Base-by-base conservation (phyloP, 257 asterid genomes). In the Ocimum tenuiflorum region DNA sequence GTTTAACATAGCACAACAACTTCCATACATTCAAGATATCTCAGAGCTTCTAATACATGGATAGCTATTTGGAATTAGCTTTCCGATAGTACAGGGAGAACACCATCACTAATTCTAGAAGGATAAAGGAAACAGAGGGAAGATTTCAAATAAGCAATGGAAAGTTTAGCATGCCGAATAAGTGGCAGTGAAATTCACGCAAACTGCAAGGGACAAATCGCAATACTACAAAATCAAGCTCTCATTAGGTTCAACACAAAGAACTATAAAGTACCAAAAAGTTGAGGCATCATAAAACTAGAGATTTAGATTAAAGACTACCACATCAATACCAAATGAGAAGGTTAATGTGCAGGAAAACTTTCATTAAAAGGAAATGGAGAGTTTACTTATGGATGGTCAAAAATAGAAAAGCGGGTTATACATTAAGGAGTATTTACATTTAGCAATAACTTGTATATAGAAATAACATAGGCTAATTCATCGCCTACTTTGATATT, bases 81-180 rank as follows among this genome's bases (percentile, higher is more conserved):
- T 9, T 35, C 3, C 8, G 20, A 62, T 35, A 53, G 56, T 33
- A 54, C 60, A 51, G 31, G 42, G 17, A 56, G 8, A 36, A 36
- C 35, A 59, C 20, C 68, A 65, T 48, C 18, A 65, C 57, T 27
- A 39, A 52, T 50, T 54, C 58, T 51, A 31, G 29, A 7, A 33
- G 33, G 65, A 41, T 48, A 14, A 20, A 41, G 55, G 29, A 1
- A 24, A 53, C n/a, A 24, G 5, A 43, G 24, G 8, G 20, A 18
- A 45, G 13, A 38, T 7, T 38, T 19, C 11, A 64, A 36, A 50
- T 24, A 64, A 31, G 56, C 3, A 8, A 20, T 14, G 51, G 7
- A 3, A 11, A 27, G 56, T 67, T 55, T 13, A 17, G 41, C 8
- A 29, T 43, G 49, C 48, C 12, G 14, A 29, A 31, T 22, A 46